phyloP scores from a whole-genome alignment of 1,284 basidiomycete genomes.

The Chondrostereum purpureum region DNA sequence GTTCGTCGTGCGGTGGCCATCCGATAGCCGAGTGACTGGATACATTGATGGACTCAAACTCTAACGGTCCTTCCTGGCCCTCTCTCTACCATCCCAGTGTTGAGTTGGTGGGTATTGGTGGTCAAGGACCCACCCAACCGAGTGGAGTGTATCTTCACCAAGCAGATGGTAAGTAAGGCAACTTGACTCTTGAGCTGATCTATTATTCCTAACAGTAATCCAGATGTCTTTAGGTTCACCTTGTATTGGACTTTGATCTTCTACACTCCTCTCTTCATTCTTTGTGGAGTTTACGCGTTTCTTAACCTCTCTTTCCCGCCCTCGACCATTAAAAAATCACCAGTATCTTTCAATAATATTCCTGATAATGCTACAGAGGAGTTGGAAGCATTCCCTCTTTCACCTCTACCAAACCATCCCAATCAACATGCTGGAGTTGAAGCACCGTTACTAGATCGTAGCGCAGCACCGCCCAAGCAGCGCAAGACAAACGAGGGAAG shows the following conservation, averaged over 20 bases:
- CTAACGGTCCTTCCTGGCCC: conserved; percentile 38
- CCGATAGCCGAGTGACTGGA: no score
- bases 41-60: not conserved
- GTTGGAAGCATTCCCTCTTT: conserved; percentile 1
- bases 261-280: conserved; percentile 61
- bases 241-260: conserved; percentile 81
- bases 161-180: conserved; percentile 27
- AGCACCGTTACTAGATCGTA: not conserved
- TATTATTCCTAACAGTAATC: not conserved
- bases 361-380: not conserved
- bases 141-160: conserved; percentile 40
- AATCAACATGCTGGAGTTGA: not conserved
- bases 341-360: not conserved
- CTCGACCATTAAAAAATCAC: conserved; percentile 7
- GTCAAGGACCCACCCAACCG: conserved; percentile 33
- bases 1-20: no score
- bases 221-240: conserved; percentile 79
- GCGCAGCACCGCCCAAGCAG: not conserved
- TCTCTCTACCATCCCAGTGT: conserved; percentile 46
- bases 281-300: conserved; percentile 67
- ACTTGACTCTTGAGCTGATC: not conserved
- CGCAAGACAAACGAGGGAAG: conserved; percentile 43
- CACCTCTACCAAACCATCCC: not conserved
- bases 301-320: conserved; percentile 60
- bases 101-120: conserved; percentile 39